These are phyloP conservation scores for Colletotrichum sp. DNA, from an alignment of 2,329 filamentous ascomycete species.

Conservation along the genomic window DNA sequence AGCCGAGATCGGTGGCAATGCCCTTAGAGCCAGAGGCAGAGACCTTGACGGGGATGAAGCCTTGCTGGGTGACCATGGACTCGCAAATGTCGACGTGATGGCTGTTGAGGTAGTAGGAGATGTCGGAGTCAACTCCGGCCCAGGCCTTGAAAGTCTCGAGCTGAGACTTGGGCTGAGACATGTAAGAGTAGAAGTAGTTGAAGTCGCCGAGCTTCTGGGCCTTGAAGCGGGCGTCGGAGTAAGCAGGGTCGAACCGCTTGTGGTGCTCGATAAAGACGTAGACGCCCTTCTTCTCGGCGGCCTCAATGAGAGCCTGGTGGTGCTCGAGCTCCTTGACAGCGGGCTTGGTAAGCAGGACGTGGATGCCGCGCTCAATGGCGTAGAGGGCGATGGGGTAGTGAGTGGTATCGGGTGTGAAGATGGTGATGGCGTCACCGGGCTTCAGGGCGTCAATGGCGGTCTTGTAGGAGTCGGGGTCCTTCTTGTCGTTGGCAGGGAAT, in stretches of 20 bases:
- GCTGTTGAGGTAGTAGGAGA: conserved; percentile 94
- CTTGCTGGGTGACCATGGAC: conserved; percentile 79
- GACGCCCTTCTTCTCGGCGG: conserved; percentile 75
- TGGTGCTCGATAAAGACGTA: conserved; percentile 96
- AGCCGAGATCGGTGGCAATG: conserved; percentile 79
- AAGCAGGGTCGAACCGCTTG: conserved; percentile 94
- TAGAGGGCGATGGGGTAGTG: conserved; percentile 93
- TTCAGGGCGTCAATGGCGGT: conserved; percentile 82
- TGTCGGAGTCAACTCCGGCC: conserved; percentile 91
- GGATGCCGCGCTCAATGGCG: conserved; percentile 85
- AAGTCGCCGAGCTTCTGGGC: conserved; percentile 85
- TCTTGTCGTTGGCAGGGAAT: conserved; percentile 75
- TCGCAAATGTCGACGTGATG: conserved; percentile 95
- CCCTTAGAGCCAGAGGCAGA: conserved; percentile 80
- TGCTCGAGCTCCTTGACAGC: conserved; percentile 84
- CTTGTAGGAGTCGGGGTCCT: conserved; percentile 86
- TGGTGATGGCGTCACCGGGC: conserved; percentile 87
- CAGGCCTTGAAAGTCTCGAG: conserved; percentile 94
- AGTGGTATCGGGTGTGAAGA: conserved; percentile 94
- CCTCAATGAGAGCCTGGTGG: conserved; percentile 77
- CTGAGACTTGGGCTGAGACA: conserved; percentile 91
- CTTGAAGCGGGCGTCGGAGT: conserved; percentile 83
- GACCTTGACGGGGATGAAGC: conserved; percentile 79
- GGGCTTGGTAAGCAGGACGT: conserved; percentile 94
- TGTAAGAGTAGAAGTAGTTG: conserved; percentile 98